Evolutionary conservation across 371 early-diverging fungal genomes (phyloP).

Genomic region (Mortierella sp.): DNA sequence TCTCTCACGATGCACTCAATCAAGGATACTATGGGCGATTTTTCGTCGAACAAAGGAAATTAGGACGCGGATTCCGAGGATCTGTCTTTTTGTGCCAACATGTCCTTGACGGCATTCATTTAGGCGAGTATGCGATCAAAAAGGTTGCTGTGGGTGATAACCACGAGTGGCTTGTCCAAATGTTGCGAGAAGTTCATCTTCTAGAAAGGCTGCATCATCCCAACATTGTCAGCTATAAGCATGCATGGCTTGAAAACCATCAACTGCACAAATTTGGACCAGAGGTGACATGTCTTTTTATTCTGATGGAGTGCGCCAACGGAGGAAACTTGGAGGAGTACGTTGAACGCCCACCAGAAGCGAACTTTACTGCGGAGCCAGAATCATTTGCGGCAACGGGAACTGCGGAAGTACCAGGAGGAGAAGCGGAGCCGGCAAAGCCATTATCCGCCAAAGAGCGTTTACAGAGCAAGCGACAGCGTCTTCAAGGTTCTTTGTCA

Average conservation of each 20-base stretch:
- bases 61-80: conserved; percentile 94
- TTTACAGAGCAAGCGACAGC: conserved; percentile 51
- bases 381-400: conserved; percentile 1
- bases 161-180: conserved; percentile 92
- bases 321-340: conserved; percentile 97
- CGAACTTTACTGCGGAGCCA: background rate
- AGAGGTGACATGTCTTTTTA: conserved; percentile 93
- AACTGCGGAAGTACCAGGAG: background rate
- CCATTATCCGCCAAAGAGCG: conserved; percentile 35
- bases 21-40: conserved; percentile 96
- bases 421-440: conserved; percentile 16
- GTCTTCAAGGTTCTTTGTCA: conserved; percentile 12
- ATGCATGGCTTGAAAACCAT: conserved; percentile 91
- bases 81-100: conserved; percentile 93
- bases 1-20: conserved; percentile 74
- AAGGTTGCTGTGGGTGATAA: conserved; percentile 94
- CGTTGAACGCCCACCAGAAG: conserved; percentile 63
- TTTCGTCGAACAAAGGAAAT: conserved; percentile 86
- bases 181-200: conserved; percentile 94
- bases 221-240: conserved; percentile 95
- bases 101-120: conserved; percentile 82
- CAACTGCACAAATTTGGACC: conserved; percentile 88
- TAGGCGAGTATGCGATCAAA: conserved; percentile 93
- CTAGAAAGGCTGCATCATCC: conserved; percentile 90
- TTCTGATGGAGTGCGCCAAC: conserved; percentile 97